phyloP scores from a whole-genome alignment of 208 protist species.

The Wallacemonas sp. region DNA sequence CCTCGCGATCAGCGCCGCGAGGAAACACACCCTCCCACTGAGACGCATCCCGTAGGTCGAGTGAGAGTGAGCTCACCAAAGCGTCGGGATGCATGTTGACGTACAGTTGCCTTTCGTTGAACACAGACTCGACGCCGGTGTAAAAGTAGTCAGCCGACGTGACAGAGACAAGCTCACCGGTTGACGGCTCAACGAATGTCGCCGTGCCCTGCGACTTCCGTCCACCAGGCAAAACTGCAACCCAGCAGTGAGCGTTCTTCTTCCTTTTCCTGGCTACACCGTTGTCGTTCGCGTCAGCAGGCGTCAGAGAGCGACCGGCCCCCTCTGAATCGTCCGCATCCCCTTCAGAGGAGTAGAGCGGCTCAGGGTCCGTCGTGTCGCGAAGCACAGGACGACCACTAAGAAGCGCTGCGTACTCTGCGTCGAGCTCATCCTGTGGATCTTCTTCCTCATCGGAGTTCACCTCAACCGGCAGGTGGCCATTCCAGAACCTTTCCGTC shows the following conservation, averaged over 20 bases:
- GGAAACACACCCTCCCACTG: constrained; percentile 84
- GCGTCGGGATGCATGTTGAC: constrained; percentile 74
- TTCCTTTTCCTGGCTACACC: neutral
- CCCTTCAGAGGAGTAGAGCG: constrained; percentile 6
- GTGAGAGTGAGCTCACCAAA: constrained; percentile 54
- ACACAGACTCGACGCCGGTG: constrained; percentile 83
- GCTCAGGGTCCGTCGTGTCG: constrained; percentile 35
- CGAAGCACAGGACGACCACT: constrained; percentile 58
- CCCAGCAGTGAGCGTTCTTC: constrained; percentile 78
- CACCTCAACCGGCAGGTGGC: constrained; percentile 45
- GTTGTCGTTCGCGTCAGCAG: neutral
- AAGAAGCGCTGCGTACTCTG: constrained; percentile 62
- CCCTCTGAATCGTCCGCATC: constrained; percentile 2
- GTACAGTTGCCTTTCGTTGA: constrained; percentile 89
- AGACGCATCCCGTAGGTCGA: constrained; percentile 54
- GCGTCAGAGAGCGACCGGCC: neutral
- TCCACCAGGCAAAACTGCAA: constrained; percentile 78
- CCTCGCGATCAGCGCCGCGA: constrained; percentile 22
- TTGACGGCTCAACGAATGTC: constrained; percentile 87
- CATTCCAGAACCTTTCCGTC: constrained; percentile 38
- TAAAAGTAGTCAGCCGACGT: constrained; percentile 52
- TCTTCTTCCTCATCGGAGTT: constrained; percentile 71
- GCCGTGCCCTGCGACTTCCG: constrained; percentile 48
- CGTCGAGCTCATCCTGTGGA: constrained; percentile 15
- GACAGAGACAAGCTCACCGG: constrained; percentile 56